Evolutionary conservation across 2,329 filamentous ascomycete species (phyloP), one percentile per base, ranked within the genome.

Genomic region (Cercospora zeina): DNA sequence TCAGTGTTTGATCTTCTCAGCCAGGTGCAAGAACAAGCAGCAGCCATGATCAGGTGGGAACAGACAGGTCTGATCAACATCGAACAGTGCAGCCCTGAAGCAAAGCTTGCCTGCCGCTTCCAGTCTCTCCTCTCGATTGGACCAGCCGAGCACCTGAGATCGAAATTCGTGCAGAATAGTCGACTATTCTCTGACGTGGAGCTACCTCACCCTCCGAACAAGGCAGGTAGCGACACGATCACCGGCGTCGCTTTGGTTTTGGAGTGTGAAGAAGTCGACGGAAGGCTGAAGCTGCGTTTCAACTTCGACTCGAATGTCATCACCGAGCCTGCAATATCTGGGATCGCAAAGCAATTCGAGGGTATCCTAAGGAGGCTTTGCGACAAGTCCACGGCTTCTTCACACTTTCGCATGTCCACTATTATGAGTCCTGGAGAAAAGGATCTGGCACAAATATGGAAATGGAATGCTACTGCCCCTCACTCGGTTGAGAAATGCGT

Each of bases 71-170:
- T 77, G 30, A 71, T 74, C 8, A 70, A 75, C 19, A 77, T 78
- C 50, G 72, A 73, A 42, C 69, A 72, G 10, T 70, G 77, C 10
- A 84, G 82, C 67, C 75, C 79, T 1, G 83, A 85, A 62, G 80
- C 82, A 4, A 77, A 81, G 6, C 77, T 83, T 62, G 84, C 84
- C 2, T 86, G 83, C 68, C 54, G n/a, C 6, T 59, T 63, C 34
- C 61, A 63, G 19, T 55, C 61, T 3, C 27, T 59, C 27, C 57
- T 63, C 11, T 34, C 51, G 9, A 30, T 63, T 11, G 56, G 56
- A 16, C 47, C 59, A 2, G 49, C 36, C 11, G 51, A 30, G 11
- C 51, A 54, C 1, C 31, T n/a, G 34, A 54, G n/a, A 13, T 30
- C 16, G 9, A 8, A n/a, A 5, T 6, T 27, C 1, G 19, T 10